Evolutionary conservation across 805 yeast genomes (phyloP), one percentile per base, ranked within the genome.

Genomic region (Candida ulmi): DNA sequence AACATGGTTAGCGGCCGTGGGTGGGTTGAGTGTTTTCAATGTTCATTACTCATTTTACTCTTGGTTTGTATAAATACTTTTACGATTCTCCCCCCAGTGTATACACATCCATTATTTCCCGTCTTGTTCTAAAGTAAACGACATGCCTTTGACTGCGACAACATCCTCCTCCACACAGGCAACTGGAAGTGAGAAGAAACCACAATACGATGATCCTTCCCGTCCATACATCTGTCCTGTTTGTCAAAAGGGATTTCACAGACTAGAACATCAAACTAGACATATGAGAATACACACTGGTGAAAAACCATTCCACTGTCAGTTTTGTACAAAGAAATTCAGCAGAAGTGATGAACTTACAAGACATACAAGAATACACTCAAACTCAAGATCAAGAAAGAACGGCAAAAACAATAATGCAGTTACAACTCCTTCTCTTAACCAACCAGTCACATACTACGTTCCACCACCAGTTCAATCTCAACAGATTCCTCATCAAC

Each of bases 241-340:
- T 52, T 88, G 96, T 61, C 80, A 77, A 37, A 85, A 87, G 64
- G 87, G 95, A 9, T 88, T 88, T 59, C 91, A 86, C 60, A 72
- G 96, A 44, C 66, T 88, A 35, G 96, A 88, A 60, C 96, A 88
- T 60, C 95, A 86, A 57, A 88, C 95, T 11, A 73, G 96, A 49
- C 96, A 88, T 59, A 83, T 88, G 50, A 70, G 96, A 42, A 88
- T 95, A 9, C 96, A 88, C 63, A 88, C 96, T 1, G 96, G 96
- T 36, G 95, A 88, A 59, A 85, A 87, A 58, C 95, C 96, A 2
- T 93, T 85, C 57, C 80, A 78, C 36, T 88, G 96, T 62, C 74
- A 79, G 16, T 87, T 74, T 50, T 88, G 96, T 63, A 61, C 78
- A 39, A 87, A 88, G 61, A 71, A 83, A 46, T 88, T 88, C 56